Evolutionary conservation across 495 filamentous ascomycete species (phyloP), one percentile per base, ranked within the genome.

Genomic region (Neurospora sublineolata): DNA sequence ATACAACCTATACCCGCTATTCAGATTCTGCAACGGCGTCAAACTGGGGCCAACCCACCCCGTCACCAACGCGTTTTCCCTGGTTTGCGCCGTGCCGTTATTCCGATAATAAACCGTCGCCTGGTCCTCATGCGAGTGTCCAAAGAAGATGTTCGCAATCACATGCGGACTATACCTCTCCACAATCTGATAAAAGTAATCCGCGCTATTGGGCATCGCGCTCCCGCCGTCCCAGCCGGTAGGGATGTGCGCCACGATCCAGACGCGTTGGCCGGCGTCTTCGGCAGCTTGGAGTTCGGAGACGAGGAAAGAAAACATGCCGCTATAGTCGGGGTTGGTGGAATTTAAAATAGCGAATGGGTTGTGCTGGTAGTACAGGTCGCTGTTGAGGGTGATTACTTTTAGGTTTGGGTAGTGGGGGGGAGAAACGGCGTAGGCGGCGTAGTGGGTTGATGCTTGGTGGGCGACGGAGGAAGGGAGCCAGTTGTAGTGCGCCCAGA

Each of bases 181-280:
- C 12, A 88, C 81, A 44, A 89, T 87, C 64, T 87, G 85, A 75
- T 88, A 87, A 72, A 86, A 86, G 52, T 86, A 79, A 67, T 87
- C 81, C 1, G 84, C 84, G 1, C 85, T 86, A 33, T 84, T 83
- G 14, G 82, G 82, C 37, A 88, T 74, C 11, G 83, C 80, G 67
- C 86, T 86, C 3, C 77, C 74, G 16, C 84, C 87, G 60, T 87
- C 84, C 83, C 84, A 87, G 4, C 86, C 86, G 10, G 78, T 79
- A 12, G 81, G 80, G 27, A 87, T 84, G 72, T 88, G 86, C 4
- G 85, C 86, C 14, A 86, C 76, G n/a, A 88, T 83, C 86, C 86
- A 88, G 41, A 84, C 86, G 1, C 85, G 82, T 68, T 88, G 84
- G 7, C 78, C 77, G n/a, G 73, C 75, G 40, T 86, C 84, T 72